Percentiles rank a stretch among this genome's conserved stretches.
Conservation (phyloP, 495 filamentous ascomycete genomes). For the Tetracladium marchalianum region DNA sequence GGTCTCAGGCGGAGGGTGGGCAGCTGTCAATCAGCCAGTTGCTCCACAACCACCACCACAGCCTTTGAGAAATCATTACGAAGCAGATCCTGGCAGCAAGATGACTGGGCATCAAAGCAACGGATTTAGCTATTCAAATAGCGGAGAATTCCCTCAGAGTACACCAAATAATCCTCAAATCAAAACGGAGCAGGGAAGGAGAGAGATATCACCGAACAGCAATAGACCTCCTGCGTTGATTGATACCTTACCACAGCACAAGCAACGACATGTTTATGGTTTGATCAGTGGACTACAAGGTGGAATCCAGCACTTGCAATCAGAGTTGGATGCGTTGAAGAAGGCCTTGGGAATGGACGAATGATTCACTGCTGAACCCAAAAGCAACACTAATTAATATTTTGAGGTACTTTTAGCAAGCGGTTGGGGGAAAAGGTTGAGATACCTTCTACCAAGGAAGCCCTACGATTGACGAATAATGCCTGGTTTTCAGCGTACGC, state of each 20-base stretch:
- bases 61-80: too few species aligned
- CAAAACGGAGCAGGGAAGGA: slow-evolving; percentile 5
- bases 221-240: slow-evolving; percentile 12
- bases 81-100: background rate
- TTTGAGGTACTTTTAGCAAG: too few species aligned
- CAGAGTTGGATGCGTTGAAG: slow-evolving; percentile 17
- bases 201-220: slow-evolving; percentile 13
- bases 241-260: slow-evolving; percentile 15
- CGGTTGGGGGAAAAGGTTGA: too few species aligned
- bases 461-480: too few species aligned
- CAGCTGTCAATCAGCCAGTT: slow-evolving; percentile 14
- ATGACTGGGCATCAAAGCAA: background rate
- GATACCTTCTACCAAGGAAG: too few species aligned
- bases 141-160: background rate
- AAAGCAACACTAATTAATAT: too few species aligned
- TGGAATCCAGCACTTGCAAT: slow-evolving; percentile 18
- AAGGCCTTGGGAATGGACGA: slow-evolving; percentile 19
- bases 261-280: slow-evolving; percentile 19
- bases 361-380: too few species aligned
- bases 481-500: too few species aligned
- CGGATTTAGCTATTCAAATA: background rate
- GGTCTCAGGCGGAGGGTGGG: slow-evolving; percentile 8
- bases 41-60: background rate
- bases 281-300: slow-evolving; percentile 15
- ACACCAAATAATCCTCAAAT: too few species aligned